phyloP scores from a whole-genome alignment of 139 green algal species.

The Trebouxia sp. region DNA sequence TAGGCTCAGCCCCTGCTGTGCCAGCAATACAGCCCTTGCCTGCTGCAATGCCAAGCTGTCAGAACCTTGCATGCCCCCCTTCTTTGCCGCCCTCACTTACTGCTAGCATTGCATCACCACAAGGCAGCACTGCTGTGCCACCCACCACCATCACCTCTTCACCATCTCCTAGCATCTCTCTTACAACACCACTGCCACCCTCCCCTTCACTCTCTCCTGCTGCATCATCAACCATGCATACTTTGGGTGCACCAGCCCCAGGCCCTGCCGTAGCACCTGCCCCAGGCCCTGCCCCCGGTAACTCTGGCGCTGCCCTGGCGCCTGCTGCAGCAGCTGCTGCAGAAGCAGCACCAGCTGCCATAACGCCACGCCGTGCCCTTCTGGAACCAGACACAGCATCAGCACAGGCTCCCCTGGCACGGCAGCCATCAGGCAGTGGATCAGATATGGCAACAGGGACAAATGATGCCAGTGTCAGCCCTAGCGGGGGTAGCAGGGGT shows the following conservation, averaged over 20 bases:
- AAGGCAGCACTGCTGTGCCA: neutral
- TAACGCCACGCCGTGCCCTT: no score
- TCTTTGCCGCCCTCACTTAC: neutral
- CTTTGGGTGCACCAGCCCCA: neutral
- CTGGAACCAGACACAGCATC: neutral
- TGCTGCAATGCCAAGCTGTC: no score
- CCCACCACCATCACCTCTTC: slow-evolving; percentile 20
- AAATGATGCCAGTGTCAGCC: neutral
- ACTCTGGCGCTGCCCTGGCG: neutral
- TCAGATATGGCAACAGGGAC: neutral
- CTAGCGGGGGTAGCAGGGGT: neutral
- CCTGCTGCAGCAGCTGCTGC: neutral
- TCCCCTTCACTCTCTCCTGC: neutral
- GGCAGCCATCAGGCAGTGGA: neutral
- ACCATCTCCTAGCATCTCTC: neutral
- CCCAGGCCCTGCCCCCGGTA: neutral
- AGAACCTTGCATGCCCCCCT: neutral
- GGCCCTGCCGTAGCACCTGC: neutral
- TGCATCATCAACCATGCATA: no score
- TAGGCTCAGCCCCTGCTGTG: no score
- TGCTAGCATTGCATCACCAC: neutral
- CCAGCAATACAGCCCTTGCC: no score
- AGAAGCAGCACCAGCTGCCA: neutral
- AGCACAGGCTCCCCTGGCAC: neutral
- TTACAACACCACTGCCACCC: neutral